Percentiles rank a stretch among this genome's conserved stretches.
These are phyloP conservation scores for Musa beccarii DNA, from an alignment of 176 grass and related monocot species.

Conservation along the genomic window DNA sequence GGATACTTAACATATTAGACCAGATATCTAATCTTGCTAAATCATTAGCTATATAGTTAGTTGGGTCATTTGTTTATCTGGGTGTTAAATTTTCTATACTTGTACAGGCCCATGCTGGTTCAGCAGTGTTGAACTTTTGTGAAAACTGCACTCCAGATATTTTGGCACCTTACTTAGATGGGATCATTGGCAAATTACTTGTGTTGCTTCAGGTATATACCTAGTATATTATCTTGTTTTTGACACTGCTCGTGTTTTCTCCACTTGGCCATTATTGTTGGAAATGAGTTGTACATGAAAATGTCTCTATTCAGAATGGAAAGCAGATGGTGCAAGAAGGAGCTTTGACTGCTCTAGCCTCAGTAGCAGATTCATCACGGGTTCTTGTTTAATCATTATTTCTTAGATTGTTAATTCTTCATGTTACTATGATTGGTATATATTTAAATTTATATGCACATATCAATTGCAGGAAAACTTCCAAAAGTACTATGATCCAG, in stretches of 20 bases:
- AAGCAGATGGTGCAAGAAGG: slow-evolving; percentile 99
- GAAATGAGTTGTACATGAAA: background rate
- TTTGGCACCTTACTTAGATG: slow-evolving; percentile 88
- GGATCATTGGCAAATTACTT: slow-evolving; percentile 87
- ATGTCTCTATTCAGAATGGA: slow-evolving; percentile 47
- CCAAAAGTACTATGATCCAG: slow-evolving; percentile 95
- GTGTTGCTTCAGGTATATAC: slow-evolving; percentile 64
- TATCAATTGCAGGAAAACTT: slow-evolving; percentile 67
- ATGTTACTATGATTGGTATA: background rate
- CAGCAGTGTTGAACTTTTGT: slow-evolving; percentile 91
- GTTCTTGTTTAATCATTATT: slow-evolving; percentile 19
- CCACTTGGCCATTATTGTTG: background rate
- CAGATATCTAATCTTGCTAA: no score
- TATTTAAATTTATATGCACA: background rate
- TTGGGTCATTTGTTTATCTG: no score
- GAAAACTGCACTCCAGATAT: slow-evolving; percentile 97
- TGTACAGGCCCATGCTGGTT: slow-evolving; percentile 89
- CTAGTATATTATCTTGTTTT: background rate
- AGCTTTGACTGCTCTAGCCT: slow-evolving; percentile 91
- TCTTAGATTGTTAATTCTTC: background rate
- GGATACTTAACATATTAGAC: no score
- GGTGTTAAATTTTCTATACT: background rate
- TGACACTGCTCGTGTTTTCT: background rate
- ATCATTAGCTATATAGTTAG: no score
- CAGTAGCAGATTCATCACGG: slow-evolving; percentile 97